Conservation (phyloP, 345 rosid species). For the Eucalyptus pumila region DNA sequence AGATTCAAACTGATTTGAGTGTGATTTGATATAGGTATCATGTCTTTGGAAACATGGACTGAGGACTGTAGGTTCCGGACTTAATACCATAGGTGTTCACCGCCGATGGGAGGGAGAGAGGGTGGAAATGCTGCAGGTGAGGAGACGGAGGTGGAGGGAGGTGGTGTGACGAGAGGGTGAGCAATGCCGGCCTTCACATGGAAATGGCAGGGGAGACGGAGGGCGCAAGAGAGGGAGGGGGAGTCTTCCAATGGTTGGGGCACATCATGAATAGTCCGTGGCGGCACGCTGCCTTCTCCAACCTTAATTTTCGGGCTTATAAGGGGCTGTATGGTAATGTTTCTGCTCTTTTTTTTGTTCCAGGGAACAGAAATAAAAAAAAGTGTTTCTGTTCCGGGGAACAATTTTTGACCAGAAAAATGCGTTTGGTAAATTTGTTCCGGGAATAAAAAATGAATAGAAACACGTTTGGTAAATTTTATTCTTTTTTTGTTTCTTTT, state of each 20-base stretch:
- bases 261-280: too few species aligned
- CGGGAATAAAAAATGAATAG: too few species aligned
- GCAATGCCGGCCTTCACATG: constrained; percentile 12
- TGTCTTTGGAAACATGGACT: background rate
- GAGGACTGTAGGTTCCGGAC: background rate
- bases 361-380: too few species aligned
- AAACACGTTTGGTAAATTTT: too few species aligned
- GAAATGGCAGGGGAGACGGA: constrained; percentile 5
- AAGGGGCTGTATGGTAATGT: too few species aligned
- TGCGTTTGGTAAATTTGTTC: too few species aligned
- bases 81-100: background rate
- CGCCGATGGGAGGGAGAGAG: constrained; percentile 1
- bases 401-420: too few species aligned
- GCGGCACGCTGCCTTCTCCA: too few species aligned
- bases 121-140: background rate
- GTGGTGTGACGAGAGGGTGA: background rate
- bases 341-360: too few species aligned
- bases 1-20: background rate
- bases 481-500: too few species aligned
- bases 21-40: background rate
- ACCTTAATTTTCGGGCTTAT: background rate
- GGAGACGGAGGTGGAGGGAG: constrained; percentile 3
- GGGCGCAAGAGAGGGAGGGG: constrained; percentile 20
- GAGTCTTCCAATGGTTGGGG: constrained; percentile 14
- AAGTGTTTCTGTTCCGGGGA: too few species aligned